Percentiles rank a stretch among this genome's conserved stretches.
Conservation (phyloP, 2,329 filamentous ascomycete species). For the Trematosphaeria pertusa region DNA sequence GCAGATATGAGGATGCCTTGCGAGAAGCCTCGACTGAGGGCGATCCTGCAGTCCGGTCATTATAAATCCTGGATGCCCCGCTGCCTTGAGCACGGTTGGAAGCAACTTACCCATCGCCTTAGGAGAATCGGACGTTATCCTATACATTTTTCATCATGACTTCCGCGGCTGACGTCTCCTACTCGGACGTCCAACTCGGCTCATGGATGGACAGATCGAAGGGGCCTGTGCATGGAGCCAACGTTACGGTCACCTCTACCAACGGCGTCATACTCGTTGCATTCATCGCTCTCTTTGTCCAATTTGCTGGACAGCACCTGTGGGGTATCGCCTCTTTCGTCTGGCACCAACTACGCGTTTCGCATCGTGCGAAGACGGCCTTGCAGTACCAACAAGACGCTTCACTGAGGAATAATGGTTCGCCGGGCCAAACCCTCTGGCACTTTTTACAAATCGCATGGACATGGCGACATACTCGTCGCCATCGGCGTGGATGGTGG, state of each 20-base stretch:
- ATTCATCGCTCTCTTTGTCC: slow-evolving; percentile 36
- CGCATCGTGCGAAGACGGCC: slow-evolving; percentile 1
- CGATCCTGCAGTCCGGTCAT: too few relatives aligned
- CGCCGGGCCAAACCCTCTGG: slow-evolving; percentile 9
- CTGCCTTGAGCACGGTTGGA: too few relatives aligned
- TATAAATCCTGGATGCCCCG: too few relatives aligned
- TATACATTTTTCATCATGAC: too few relatives aligned
- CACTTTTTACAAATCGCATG: slow-evolving; percentile 12
- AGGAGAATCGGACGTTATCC: too few relatives aligned
- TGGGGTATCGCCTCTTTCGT: slow-evolving; percentile 15
- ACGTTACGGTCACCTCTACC: slow-evolving; percentile 31
- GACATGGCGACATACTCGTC: slow-evolving; percentile 10
- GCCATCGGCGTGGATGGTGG: neutral
- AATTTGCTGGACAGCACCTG: slow-evolving; percentile 15
- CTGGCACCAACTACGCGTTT: slow-evolving; percentile 12
- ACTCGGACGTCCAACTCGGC: slow-evolving; percentile 26
- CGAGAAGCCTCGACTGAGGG: too few relatives aligned
- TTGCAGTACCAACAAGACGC: slow-evolving; percentile 14
- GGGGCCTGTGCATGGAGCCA: slow-evolving; percentile 28
- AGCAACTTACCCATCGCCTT: too few relatives aligned
- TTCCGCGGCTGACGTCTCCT: slow-evolving; percentile 11
- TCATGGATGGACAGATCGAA: slow-evolving; percentile 35
- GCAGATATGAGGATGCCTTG: too few relatives aligned
- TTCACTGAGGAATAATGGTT: slow-evolving; percentile 12
- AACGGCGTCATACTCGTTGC: slow-evolving; percentile 31